These are phyloP conservation scores for Kwoniella sp. DNA, from an alignment of 768 basidiomycete species.

Conservation along the genomic window DNA sequence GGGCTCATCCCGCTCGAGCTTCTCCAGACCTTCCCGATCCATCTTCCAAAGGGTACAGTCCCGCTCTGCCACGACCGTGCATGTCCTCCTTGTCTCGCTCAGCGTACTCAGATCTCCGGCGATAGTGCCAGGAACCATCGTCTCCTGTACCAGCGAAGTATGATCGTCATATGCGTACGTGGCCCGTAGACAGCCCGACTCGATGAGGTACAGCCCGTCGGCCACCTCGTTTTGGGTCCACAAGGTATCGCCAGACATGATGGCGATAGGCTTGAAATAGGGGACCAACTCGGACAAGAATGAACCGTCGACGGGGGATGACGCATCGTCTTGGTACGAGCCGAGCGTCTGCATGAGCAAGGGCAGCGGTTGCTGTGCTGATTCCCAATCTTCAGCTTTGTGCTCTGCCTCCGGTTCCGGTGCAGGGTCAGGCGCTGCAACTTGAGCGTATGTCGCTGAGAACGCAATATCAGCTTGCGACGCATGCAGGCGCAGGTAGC, in stretches of 20 bases:
- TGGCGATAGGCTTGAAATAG: constrained; percentile 65
- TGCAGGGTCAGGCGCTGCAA: constrained; percentile 1
- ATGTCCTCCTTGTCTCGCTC: constrained; percentile 72
- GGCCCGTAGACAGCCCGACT: constrained; percentile 78
- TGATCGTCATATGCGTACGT: constrained; percentile 73
- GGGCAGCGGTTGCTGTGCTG: constrained; percentile 61
- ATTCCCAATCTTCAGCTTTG: neutral
- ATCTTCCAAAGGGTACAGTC: constrained; percentile 78
- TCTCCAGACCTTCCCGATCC: constrained; percentile 57
- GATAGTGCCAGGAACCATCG: constrained; percentile 87
- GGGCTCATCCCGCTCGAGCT: constrained; percentile 66
- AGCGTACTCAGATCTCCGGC: constrained; percentile 87
- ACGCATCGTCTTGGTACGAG: constrained; percentile 54
- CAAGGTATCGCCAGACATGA: constrained; percentile 61
- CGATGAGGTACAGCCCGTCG: constrained; percentile 82
- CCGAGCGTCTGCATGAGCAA: constrained; percentile 76
- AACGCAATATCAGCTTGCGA: too few species aligned
- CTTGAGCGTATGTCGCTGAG: constrained; percentile 4
- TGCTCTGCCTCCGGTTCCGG: constrained; percentile 13
- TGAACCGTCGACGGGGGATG: constrained; percentile 16
- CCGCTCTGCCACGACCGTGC: constrained; percentile 76
- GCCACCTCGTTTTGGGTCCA: constrained; percentile 74
- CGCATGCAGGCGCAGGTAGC: too few species aligned
- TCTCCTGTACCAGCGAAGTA: constrained; percentile 68
- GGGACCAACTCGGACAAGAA: constrained; percentile 63